Evolutionary conservation across 345 rosid genomes (phyloP), one percentile per base, ranked within the genome.

Genomic region (Noccaea bulbosa): DNA sequence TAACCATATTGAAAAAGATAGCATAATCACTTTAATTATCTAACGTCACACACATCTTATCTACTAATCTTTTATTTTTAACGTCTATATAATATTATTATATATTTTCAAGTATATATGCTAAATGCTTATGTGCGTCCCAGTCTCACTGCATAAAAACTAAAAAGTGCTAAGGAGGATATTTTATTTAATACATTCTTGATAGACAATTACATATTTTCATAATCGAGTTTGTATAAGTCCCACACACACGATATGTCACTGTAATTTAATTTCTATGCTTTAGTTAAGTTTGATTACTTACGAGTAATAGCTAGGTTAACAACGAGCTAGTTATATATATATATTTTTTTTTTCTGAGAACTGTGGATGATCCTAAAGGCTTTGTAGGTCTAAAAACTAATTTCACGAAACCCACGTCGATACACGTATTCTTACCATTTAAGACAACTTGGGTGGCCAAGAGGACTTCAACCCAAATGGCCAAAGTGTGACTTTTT

Each of bases 21-120:
- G 69, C 78, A 74, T 67, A 45, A 62, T 67, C 35, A 59, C 47
- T 49, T 48, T 71, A 61, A 9, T 61, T 44, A 67, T 39, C 44
- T 40, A 67, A 44, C 64, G 30, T 27, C 30, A 67, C 69, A 67
- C 62, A 60, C 24, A 61, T 51, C 69, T 74, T 74, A 67, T 74
- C 73, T 27, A 6, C 10, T 11, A 14, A 43, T 51, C 11, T 11
- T 12, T 37, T 46, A n/a, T 38, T 2, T 14, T 20, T 14, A 48
- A 8, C n/a, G 8, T 37, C 1, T 35, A 67, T 64, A 30, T 63
- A 33, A 53, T 11, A 54, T 43, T 32, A 54, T 11, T 11, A 17
- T 56, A 48, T 34, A n/a, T 69, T 24, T 45, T 2, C 39, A 35
- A 37, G 5, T 11, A 59, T 65, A 51, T 62, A 12, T 50, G 52